phyloP scores from a whole-genome alignment of 257 asterid genomes.

The Solanum peruvianum region DNA sequence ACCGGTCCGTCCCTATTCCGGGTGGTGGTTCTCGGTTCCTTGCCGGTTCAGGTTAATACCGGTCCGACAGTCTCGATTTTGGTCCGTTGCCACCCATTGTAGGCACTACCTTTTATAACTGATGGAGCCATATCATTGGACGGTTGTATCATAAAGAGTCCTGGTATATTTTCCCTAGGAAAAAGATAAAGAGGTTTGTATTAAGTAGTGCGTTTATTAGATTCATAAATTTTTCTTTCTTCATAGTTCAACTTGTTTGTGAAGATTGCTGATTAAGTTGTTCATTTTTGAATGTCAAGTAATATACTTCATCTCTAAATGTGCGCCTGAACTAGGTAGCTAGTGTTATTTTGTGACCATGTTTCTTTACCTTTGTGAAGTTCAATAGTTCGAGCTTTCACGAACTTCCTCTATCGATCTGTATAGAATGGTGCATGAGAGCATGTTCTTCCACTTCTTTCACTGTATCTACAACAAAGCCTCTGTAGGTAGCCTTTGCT shows the following conservation, averaged over 20 bases:
- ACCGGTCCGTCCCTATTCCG: too few relatives aligned
- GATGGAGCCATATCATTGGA: slow-evolving; percentile 83
- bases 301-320: background rate
- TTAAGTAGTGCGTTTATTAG: background rate
- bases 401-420: background rate
- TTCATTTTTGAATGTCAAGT: background rate
- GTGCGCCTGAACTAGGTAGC: background rate
- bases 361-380: background rate
- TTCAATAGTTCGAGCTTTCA: background rate
- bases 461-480: background rate
- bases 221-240: background rate
- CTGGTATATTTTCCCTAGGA: slow-evolving; percentile 39
- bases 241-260: background rate
- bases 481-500: background rate
- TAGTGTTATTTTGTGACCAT: background rate
- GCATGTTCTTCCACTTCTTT: background rate
- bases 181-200: slow-evolving; percentile 25
- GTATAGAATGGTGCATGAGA: background rate
- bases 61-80: too few relatives aligned
- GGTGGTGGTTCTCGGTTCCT: too few relatives aligned
- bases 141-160: slow-evolving; percentile 59
- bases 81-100: background rate
- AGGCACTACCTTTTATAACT: slow-evolving; percentile 32
- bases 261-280: background rate
- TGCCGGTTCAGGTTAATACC: too few relatives aligned